Base-by-base conservation (phyloP, 1,284 basidiomycete species). In the Porodaedalea pini region DNA sequence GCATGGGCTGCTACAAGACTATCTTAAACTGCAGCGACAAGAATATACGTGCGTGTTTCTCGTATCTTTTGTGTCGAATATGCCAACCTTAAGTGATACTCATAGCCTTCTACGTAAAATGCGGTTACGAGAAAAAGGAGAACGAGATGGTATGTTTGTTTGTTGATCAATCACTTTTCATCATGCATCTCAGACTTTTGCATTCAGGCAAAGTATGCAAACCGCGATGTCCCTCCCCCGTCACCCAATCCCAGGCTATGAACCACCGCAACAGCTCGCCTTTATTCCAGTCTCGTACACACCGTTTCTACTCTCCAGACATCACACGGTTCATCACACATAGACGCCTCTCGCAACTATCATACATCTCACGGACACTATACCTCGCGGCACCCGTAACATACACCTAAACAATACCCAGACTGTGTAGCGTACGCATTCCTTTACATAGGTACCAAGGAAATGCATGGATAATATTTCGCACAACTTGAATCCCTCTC, bases 31-130 rank as follows among this genome's bases (percentile, higher is more conserved):
- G 96, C 73, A 93, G 83, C 68, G 85, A 92, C 62, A 79, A 82
- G 53, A 99, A 98, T 67, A 89, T 94, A 63, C 86, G 94, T 97
- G 70, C 73, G 85, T 40, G 31, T 21, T 44, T 15, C 41, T 32
- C 29, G 17, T 44, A 51, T 21, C 41, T 3, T n/a, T 41, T 8
- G 34, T 47, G 15, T 27, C 60, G 25, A 51, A 11, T 27, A 29
- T 8, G 40, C 40, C n/a, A 29, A 45, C 4, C 6, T 45, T 6
- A 45, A 11, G 17, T 45, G 11, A 19, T 21, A 25, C 44, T 27
- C 3, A 43, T 69, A 95, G 93, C 92, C 0, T 99, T 99, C 76
- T 99, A 99, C 72, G 80, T 93, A 73, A 98, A 98, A 74, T 99
- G 96, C 70, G 95, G 94, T 34, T 96, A 82, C 67, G 78, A 82